Evolutionary conservation across 805 yeast species (phyloP).

Genomic region (Metschnikowia lochheadii): DNA sequence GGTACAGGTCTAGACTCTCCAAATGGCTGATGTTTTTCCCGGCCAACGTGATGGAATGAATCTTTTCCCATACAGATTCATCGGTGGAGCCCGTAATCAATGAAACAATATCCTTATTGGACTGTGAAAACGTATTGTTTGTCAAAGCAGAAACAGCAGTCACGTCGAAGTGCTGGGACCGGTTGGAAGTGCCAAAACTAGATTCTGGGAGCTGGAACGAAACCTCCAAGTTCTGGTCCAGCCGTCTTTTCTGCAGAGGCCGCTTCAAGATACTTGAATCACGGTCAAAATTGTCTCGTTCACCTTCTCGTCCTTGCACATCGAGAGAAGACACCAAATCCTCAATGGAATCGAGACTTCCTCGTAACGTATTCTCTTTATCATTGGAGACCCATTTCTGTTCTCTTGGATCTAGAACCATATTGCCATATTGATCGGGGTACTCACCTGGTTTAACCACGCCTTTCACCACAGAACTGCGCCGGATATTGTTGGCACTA

Average conservation of each 20-base stretch:
- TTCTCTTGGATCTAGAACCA: slow-evolving; percentile 30
- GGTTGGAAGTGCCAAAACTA: slow-evolving; percentile 6
- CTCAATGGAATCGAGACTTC: slow-evolving; percentile 38
- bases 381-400: slow-evolving; percentile 28
- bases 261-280: slow-evolving; percentile 9
- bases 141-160: slow-evolving; percentile 41
- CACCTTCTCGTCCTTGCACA: neutral
- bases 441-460: slow-evolving; percentile 33
- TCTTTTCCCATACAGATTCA: slow-evolving; percentile 40
- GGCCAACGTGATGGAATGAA: slow-evolving; percentile 35
- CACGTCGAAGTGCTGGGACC: slow-evolving; percentile 23
- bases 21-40: slow-evolving; percentile 35
- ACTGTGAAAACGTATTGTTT: slow-evolving; percentile 47
- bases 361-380: slow-evolving; percentile 21
- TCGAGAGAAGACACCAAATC: slow-evolving; percentile 20
- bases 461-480: slow-evolving; percentile 21
- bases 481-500: slow-evolving; percentile 4
- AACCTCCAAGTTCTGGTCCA: slow-evolving; percentile 27
- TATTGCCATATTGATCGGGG: slow-evolving; percentile 34
- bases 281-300: neutral
- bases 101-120: slow-evolving; percentile 40
- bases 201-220: slow-evolving; percentile 38
- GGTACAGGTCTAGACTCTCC: slow-evolving; percentile 40
- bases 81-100: slow-evolving; percentile 39
- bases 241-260: neutral